Evolutionary conservation across 2,329 filamentous ascomycete species (phyloP).

Genomic region (Cercospora sp.): DNA sequence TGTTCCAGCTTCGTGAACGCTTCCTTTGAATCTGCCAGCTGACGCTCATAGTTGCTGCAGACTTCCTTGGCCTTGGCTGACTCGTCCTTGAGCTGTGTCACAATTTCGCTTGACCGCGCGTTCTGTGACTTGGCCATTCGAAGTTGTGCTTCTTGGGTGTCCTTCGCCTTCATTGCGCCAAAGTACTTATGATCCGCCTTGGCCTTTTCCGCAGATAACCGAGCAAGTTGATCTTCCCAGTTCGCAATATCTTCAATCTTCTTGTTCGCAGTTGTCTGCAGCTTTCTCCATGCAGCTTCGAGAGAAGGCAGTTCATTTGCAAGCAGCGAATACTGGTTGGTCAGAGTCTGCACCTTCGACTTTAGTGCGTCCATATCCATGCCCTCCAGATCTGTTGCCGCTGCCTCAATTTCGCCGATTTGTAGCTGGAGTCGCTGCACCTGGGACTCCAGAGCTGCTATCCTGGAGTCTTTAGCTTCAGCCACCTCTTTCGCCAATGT

Average conservation of each 20-base stretch:
- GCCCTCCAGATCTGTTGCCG: constrained; percentile 53
- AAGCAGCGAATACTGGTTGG: constrained; percentile 78
- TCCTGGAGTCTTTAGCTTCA: constrained; percentile 75
- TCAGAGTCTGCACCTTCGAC: constrained; percentile 69
- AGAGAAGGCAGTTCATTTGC: constrained; percentile 86
- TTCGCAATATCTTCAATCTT: constrained; percentile 76
- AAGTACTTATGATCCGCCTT: constrained; percentile 99
- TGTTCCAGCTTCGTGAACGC: constrained; percentile 68
- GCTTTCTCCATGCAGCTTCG: constrained; percentile 87
- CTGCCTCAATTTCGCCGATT: constrained; percentile 47
- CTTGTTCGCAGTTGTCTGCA: constrained; percentile 78
- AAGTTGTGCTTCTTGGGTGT: constrained; percentile 78
- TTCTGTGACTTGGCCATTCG: constrained; percentile 78
- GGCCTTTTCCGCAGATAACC: constrained; percentile 81
- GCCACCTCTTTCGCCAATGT: constrained; percentile 79
- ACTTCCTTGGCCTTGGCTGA: constrained; percentile 75
- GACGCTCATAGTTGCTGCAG: constrained; percentile 84
- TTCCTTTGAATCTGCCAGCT: constrained; percentile 78
- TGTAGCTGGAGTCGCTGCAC: constrained; percentile 67
- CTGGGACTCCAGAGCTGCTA: constrained; percentile 79
- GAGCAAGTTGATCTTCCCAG: constrained; percentile 74
- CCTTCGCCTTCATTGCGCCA: constrained; percentile 89
- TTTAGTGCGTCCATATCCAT: constrained; percentile 71
- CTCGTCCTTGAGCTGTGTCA: constrained; percentile 86
- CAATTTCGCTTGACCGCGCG: constrained; percentile 87